These are phyloP conservation scores for Lentinus tigrinus DNA, from an alignment of 768 basidiomycete species.

Conservation along the genomic window DNA sequence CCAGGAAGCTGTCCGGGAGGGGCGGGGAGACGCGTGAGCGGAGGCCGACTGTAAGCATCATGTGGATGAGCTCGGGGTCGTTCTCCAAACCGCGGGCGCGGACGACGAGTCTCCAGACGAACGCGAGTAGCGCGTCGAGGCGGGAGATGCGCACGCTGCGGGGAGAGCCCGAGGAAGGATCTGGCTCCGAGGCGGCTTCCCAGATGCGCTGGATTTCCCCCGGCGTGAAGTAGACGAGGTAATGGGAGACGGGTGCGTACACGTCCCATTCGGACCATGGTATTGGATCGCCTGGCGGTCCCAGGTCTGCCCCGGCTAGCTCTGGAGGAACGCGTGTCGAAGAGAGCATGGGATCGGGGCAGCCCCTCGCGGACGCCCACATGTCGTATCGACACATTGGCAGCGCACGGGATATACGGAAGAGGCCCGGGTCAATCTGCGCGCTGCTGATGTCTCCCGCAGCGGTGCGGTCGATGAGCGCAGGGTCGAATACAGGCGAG, in stretches of 20 bases:
- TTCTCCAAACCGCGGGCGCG: slow-evolving; percentile 27
- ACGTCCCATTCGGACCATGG: slow-evolving; percentile 13
- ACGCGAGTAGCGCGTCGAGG: slow-evolving; percentile 37
- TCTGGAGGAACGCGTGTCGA: neutral
- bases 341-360: slow-evolving; percentile 2
- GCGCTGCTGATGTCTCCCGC: slow-evolving; percentile 32
- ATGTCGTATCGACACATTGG: slow-evolving; percentile 13
- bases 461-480: slow-evolving; percentile 29
- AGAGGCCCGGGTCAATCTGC: slow-evolving; percentile 21
- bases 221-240: slow-evolving; percentile 15
- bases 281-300: neutral
- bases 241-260: slow-evolving; percentile 6
- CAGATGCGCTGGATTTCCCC: slow-evolving; percentile 33
- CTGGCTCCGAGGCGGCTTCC: slow-evolving; percentile 21
- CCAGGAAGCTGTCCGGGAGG: slow-evolving; percentile 29
- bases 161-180: neutral
- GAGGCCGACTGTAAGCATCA: slow-evolving; percentile 29
- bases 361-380: slow-evolving; percentile 9
- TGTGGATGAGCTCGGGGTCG: slow-evolving; percentile 23
- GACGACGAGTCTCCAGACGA: slow-evolving; percentile 35
- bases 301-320: slow-evolving; percentile 2
- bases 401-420: slow-evolving; percentile 16
- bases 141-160: slow-evolving; percentile 29
- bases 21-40: slow-evolving; percentile 23
- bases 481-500: slow-evolving; percentile 32